A percentile compares a stretch with the other conserved stretches of the same genome.
These are phyloP conservation scores for Zygoascus flipseniorum DNA, from an alignment of 805 yeast genomes.

Conservation along the genomic window DNA sequence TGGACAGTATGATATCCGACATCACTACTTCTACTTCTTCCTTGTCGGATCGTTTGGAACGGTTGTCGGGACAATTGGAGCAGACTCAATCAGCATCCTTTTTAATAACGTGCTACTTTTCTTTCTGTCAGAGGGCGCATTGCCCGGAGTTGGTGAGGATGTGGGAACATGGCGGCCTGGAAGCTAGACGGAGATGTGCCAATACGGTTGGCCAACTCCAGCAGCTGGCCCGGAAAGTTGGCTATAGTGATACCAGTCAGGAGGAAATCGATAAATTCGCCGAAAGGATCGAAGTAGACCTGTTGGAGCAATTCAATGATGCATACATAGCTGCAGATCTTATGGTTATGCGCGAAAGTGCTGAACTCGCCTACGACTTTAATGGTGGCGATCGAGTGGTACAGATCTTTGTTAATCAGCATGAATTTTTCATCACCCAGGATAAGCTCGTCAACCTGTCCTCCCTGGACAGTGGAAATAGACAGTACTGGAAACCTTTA, in stretches of 20 bases:
- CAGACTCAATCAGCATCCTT: constrained; percentile 64
- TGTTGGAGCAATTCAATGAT: constrained; percentile 60
- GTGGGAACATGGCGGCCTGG: constrained; percentile 35
- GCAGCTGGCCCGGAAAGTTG: constrained; percentile 48
- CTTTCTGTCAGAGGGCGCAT: constrained; percentile 54
- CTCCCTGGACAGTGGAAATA: constrained; percentile 21
- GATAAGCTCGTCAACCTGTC: constrained; percentile 32
- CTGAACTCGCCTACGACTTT: constrained; percentile 65
- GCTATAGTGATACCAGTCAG: constrained; percentile 14
- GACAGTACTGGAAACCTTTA: constrained; percentile 45
- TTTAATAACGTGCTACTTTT: constrained; percentile 66
- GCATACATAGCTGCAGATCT: constrained; percentile 67
- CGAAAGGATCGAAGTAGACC: constrained; percentile 62
- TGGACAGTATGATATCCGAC: constrained; percentile 26
- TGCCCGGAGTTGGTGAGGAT: constrained; percentile 49
- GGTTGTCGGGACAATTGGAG: constrained; percentile 56
- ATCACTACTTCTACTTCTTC: constrained; percentile 24
- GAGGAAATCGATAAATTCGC: constrained; percentile 59
- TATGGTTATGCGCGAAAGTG: constrained; percentile 61
- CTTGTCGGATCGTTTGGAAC: constrained; percentile 25
- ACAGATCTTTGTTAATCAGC: constrained; percentile 72
- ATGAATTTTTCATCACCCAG: constrained; percentile 52
- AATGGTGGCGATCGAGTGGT: constrained; percentile 81
- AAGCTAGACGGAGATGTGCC: constrained; percentile 61
- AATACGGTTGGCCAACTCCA: constrained; percentile 56